A percentile compares a stretch with the other conserved stretches of the same genome.
Conservation (phyloP, 257 asterid species). For the Capsicum baccatum region DNA sequence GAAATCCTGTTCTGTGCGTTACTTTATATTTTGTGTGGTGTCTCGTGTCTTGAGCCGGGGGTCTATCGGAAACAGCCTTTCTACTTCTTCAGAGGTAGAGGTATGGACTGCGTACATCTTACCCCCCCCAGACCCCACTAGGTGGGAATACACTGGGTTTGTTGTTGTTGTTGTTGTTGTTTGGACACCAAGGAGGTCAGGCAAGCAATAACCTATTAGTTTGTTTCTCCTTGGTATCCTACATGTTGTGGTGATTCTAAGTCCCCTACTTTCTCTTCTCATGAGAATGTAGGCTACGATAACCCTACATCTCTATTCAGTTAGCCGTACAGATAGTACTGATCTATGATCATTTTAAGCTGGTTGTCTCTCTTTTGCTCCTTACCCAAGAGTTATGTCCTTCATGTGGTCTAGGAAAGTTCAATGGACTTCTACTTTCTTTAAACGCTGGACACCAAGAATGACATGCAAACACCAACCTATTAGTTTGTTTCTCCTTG, state of each 20-base stretch:
- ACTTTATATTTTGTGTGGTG: no score
- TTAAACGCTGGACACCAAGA: slow-evolving; percentile 9
- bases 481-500: slow-evolving; percentile 19
- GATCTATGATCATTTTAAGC: background rate
- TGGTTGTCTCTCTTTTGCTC: background rate
- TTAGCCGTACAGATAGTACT: background rate
- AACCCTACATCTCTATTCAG: slow-evolving; percentile 17
- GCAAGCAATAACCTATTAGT: background rate
- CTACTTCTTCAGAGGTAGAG: no score
- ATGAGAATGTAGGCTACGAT: slow-evolving; percentile 23
- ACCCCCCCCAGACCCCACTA: no score
- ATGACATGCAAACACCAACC: background rate
- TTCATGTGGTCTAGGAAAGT: background rate
- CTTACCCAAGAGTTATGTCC: background rate
- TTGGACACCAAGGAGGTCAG: slow-evolving; percentile 15
- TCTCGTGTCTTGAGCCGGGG: no score
- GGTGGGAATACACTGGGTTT: no score
- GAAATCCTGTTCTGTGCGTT: no score
- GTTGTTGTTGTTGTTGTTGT: no score
- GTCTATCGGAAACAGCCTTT: no score
- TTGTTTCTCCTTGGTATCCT: slow-evolving; percentile 26
- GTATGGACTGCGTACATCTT: no score
- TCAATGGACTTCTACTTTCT: background rate
- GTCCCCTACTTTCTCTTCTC: slow-evolving; percentile 15
- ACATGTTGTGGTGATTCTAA: background rate